These are phyloP conservation scores for Jamesozyma gamospora DNA, from an alignment of 805 yeast genomes.

Conservation along the genomic window DNA sequence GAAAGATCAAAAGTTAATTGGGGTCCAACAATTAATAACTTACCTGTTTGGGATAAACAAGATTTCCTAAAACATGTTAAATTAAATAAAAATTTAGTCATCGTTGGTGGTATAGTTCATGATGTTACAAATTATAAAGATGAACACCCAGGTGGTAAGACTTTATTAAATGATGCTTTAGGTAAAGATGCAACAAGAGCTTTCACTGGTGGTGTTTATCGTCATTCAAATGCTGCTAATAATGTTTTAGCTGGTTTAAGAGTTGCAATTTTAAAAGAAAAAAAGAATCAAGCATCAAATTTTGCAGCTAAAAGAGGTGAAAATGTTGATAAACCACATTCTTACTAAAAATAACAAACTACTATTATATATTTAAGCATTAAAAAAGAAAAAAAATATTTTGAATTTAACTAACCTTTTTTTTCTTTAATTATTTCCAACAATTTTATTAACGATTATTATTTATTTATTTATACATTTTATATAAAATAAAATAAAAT, in stretches of 20 bases:
- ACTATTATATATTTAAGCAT: not conserved
- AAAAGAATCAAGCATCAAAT: slow-evolving; percentile 45
- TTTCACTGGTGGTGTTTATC: slow-evolving; percentile 78
- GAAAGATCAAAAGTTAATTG: slow-evolving; percentile 55
- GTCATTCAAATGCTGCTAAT: slow-evolving; percentile 80
- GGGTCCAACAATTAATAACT: slow-evolving; percentile 58
- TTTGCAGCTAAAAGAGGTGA: slow-evolving; percentile 31
- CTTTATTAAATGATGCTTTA: slow-evolving; percentile 55
- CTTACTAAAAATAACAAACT: not conserved
- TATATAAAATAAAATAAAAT: too few relatives aligned
- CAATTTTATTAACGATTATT: too few relatives aligned
- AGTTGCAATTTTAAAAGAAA: slow-evolving; percentile 66
- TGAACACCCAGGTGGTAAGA: slow-evolving; percentile 81
- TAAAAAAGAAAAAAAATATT: too few relatives aligned
- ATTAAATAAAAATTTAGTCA: slow-evolving; percentile 49
- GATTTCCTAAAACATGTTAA: slow-evolving; percentile 45
- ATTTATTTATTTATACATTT: too few relatives aligned
- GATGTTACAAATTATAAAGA: slow-evolving; percentile 57
- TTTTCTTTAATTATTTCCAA: too few relatives aligned
- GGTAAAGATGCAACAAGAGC: slow-evolving; percentile 81
- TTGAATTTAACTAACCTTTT: too few relatives aligned
- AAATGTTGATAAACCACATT: slow-evolving; percentile 14
- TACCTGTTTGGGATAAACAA: slow-evolving; percentile 67
- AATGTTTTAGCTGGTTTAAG: slow-evolving; percentile 74
- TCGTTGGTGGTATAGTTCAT: slow-evolving; percentile 72